Base-by-base conservation (phyloP, 1,139 yeast species). In the Zhuliangozyma blackwelliae region DNA sequence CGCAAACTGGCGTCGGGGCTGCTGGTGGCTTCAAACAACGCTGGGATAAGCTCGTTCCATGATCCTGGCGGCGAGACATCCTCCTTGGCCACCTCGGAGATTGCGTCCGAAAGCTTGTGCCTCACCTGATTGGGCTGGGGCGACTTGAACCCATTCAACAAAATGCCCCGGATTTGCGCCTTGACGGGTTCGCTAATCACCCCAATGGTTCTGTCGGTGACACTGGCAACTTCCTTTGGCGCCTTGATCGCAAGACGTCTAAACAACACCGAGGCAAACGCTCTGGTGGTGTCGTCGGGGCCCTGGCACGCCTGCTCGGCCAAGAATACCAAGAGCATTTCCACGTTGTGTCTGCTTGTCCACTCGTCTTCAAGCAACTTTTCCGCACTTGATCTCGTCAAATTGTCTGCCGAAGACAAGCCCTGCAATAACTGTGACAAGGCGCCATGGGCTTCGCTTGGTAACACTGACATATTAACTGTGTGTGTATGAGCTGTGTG, bases 41-140 rank as follows among this genome's bases (percentile, higher is more conserved):
- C 79, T 34, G 88, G 89, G 32, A 88, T 63, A 34, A 90, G 72
- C 34, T 85, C 90, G 23, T 80, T 76, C 97, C 97, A 90, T 10
- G 70, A 61, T 2, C 72, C 75, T 21, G 68, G 67, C 11, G 68
- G 68, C 5, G 67, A 56, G 10, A 65, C 66, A 48, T 79, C 86
- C 33, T 74, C 79, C 49, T 79, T 81, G 3, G 96, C 95, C 29
- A 92, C 79, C 59, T 90, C 97, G 1, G 97, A 87, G 39, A 92
- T 85, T 5, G 96, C 95, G 65, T 92, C 98, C 5, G 96, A 82
- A 38, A 92, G 69, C 57, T 92, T 92, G 59, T 90, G 97, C 57
- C 97, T 81, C 27, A 89, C 90, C 45, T 74, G 77, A 43, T 77
- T 77, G 19, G 84, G 68, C 40, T 73, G 81, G 39, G 72, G 82